Conservation (phyloP, 2,329 filamentous ascomycete genomes). For the Daldinia sp. region DNA sequence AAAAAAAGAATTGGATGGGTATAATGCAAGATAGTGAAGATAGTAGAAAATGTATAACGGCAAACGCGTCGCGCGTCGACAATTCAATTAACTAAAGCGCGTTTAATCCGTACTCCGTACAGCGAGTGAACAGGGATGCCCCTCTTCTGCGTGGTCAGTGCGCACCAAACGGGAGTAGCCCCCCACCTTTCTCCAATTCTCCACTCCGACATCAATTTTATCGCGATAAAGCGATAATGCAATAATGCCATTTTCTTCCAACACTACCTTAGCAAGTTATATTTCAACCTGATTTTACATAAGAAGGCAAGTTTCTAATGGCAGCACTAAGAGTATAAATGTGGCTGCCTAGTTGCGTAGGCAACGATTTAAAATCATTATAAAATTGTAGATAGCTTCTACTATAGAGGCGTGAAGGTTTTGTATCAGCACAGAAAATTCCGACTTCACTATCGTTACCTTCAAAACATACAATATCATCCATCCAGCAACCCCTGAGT, state of each 20-base stretch:
- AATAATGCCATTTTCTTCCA: constrained; percentile 1
- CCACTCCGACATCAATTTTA: constrained; percentile 21
- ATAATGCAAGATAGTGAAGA: neutral
- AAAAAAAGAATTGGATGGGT: constrained; percentile 19
- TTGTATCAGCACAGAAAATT: constrained; percentile 6
- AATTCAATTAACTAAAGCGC: constrained; percentile 29
- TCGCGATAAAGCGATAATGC: constrained; percentile 17
- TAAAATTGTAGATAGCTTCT: neutral
- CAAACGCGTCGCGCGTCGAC: constrained; percentile 28
- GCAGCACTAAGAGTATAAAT: constrained; percentile 28
- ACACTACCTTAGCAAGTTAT: neutral
- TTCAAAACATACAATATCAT: neutral
- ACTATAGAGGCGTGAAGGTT: neutral
- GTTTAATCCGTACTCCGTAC: constrained; percentile 12
- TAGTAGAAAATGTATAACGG: neutral
- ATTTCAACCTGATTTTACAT: constrained; percentile 8
- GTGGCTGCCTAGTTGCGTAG: constrained; percentile 35
- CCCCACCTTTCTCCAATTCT: constrained; percentile 36
- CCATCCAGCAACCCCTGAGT: constrained; percentile 13
- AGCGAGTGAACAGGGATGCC: constrained; percentile 30
- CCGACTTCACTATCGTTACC: neutral
- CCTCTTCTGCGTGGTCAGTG: constrained; percentile 25
- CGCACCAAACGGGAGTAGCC: neutral
- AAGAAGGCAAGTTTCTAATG: constrained; percentile 12
- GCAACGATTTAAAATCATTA: constrained; percentile 25